These are phyloP conservation scores for Exophiala oligosperma DNA, from an alignment of 2,329 filamentous ascomycete species.

Conservation along the genomic window DNA sequence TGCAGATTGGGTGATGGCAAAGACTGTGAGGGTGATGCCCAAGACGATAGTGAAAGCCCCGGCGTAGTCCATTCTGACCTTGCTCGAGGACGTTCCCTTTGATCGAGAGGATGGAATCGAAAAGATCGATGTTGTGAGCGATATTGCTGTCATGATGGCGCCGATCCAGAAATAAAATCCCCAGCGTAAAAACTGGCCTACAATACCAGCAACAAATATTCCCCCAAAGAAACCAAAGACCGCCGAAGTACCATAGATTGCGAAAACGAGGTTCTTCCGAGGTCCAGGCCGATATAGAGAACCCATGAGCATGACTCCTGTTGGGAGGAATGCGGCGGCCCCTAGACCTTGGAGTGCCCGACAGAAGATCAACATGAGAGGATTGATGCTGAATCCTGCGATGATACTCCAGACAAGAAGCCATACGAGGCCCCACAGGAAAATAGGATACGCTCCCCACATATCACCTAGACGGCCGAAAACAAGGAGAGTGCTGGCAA, in stretches of 20 bases:
- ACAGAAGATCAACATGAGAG: conserved; percentile 70
- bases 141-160: conserved; percentile 52
- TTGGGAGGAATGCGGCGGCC: conserved; percentile 69
- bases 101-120: conserved; percentile 52
- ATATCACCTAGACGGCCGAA: conserved; percentile 61
- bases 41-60: conserved; percentile 62
- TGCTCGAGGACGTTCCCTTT: conserved; percentile 29
- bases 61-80: conserved; percentile 67
- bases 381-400: conserved; percentile 66
- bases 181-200: conserved; percentile 58
- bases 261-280: conserved; percentile 68
- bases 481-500: conserved; percentile 49
- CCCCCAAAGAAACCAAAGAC: conserved; percentile 55
- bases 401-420: conserved; percentile 68
- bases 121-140: conserved; percentile 45
- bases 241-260: conserved; percentile 56
- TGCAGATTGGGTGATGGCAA: conserved; percentile 70
- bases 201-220: conserved; percentile 64
- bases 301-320: conserved; percentile 66
- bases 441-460: conserved; percentile 63
- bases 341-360: conserved; percentile 75
- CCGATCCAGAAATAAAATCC: conserved; percentile 70
- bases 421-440: conserved; percentile 64
- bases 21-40: conserved; percentile 69
- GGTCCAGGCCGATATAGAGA: conserved; percentile 66